Evolutionary conservation across 352 stramenopile species (phyloP).

Genomic region (Globisporangium acanthophoron): DNA sequence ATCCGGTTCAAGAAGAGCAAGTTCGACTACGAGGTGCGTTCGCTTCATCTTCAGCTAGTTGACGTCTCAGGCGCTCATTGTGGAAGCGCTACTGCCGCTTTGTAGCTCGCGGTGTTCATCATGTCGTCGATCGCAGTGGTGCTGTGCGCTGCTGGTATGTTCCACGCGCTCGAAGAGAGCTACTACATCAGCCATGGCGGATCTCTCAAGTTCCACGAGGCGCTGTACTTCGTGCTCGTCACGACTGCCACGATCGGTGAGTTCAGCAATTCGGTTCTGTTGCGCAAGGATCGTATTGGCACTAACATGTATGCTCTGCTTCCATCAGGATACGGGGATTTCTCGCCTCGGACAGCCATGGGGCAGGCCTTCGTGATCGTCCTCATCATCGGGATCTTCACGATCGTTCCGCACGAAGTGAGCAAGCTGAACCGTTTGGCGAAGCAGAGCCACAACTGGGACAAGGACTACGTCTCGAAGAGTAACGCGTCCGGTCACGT

Average conservation of each 20-base stretch:
- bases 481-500: conserved; percentile 50
- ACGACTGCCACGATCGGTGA: conserved; percentile 66
- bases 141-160: conserved; percentile 59
- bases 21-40: conserved; percentile 64
- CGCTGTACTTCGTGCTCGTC: conserved; percentile 73
- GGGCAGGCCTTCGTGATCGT: conserved; percentile 68
- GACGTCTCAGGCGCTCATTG: too few relatives aligned
- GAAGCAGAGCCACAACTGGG: conserved; percentile 50
- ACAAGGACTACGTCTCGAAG: conserved; percentile 40
- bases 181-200: conserved; percentile 27
- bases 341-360: conserved; percentile 40
- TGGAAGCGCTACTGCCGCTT: not conserved
- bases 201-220: conserved; percentile 48
- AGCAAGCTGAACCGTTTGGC: conserved; percentile 56
- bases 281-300: too few relatives aligned
- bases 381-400: conserved; percentile 65
- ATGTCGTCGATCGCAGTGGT: conserved; percentile 56
- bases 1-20: conserved; percentile 58
- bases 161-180: conserved; percentile 53
- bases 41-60: not conserved
- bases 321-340: conserved; percentile 54
- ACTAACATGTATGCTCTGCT: not conserved
- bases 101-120: conserved; percentile 57
- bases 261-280: not conserved
- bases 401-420: conserved; percentile 49